phyloP scores from a whole-genome alignment of 352 stramenopile species.

The Saprolegnia parasitica region DNA sequence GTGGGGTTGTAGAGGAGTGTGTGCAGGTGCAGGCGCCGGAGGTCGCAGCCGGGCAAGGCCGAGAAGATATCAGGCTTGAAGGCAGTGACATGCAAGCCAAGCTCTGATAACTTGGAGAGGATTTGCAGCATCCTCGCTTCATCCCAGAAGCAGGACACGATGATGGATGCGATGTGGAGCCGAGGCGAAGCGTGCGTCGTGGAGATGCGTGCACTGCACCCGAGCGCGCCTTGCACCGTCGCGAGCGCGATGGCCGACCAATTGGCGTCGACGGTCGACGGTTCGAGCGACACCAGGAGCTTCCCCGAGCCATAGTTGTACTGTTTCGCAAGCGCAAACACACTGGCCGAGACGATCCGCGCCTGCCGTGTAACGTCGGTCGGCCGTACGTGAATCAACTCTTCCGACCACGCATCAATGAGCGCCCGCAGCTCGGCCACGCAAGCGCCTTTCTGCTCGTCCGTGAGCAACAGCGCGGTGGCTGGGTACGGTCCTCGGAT shows the following conservation, averaged over 20 bases:
- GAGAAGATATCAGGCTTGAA: conserved; percentile 31
- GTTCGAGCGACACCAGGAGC: conserved; percentile 4
- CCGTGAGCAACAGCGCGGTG: not conserved
- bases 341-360: conserved; percentile 16
- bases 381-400: not conserved
- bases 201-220: conserved; percentile 19
- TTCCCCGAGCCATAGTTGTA: conserved; percentile 31
- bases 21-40: conserved; percentile 17
- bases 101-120: conserved; percentile 10
- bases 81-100: conserved; percentile 18
- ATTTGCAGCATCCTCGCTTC: not conserved
- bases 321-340: conserved; percentile 27
- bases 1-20: conserved; percentile 21
- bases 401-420: conserved; percentile 5
- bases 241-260: conserved; percentile 13
- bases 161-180: conserved; percentile 17
- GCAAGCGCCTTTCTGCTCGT: not conserved
- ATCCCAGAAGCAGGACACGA: conserved; percentile 23
- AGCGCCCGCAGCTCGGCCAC: not conserved
- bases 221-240: conserved; percentile 22
- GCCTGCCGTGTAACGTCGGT: conserved; percentile 1
- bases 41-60: not conserved
- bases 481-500: not conserved
- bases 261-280: not conserved
- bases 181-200: not conserved